Base-by-base conservation (phyloP, 306 rosid genomes). In the Vigna radiata region DNA sequence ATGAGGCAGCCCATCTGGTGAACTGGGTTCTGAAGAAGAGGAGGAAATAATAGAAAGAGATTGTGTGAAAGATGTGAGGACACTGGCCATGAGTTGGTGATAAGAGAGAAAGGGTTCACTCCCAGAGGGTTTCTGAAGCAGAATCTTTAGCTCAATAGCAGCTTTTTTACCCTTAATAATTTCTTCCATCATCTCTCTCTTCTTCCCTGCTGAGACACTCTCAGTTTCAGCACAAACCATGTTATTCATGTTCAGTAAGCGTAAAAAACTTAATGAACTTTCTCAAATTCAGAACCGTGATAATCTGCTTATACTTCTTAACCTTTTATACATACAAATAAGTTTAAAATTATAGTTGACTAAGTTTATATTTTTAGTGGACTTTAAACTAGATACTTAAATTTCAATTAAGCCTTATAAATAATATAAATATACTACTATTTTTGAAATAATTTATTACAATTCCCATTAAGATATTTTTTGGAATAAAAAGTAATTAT, bases 61-160 rank as follows among this genome's bases (percentile, higher is more conserved):
- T 7, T 72, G n/a, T 0, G 59, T 60, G 79, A 93, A 82, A 71
- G 87, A 84, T 14, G 43, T 77, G 21, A 66, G 25, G 8, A 93
- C 84, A 63, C 72, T 55, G 13, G 23, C 44, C 43, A 72, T 17
- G 4, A 91, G 94, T 16, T 83, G 78, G 31, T 59, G 68, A 8
- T 82, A 76, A 2, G 85, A 82, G 23, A 18, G 68, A 33, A 83
- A 63, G 14, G 37, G 64, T 47, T 56, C 64, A 25, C 16, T 78
- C 13, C 18, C 70, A 8, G 33, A 2, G 54, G 76, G 79, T 6
- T 75, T 82, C 14, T 73, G 77, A 31, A 90, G 85, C 5, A 81
- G 78, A 50, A n/a, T 0, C 82, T 60, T 87, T 15, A 93, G 90
- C 76, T 81, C 77, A 10, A 65, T 70, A 18, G 93, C 88, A 52